Evolutionary conservation across 805 yeast species (phyloP).

Genomic region (Suhomyces prunicola): DNA sequence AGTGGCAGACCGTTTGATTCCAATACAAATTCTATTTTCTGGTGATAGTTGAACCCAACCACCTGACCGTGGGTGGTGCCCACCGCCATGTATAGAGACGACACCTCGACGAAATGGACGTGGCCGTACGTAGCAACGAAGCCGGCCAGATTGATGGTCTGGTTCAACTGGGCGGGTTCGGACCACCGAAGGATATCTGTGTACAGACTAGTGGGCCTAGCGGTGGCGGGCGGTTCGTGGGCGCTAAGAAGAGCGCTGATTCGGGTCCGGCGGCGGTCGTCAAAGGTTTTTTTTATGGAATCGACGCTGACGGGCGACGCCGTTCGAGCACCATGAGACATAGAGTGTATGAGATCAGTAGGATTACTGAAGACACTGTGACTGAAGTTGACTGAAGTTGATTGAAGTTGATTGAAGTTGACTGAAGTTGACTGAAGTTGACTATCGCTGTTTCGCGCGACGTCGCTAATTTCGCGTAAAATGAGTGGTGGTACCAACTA

Average conservation of each 20-base stretch:
- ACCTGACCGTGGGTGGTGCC: constrained; percentile 72
- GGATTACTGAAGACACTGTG: too few relatives aligned
- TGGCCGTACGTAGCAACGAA: constrained; percentile 24
- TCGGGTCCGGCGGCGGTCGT: constrained; percentile 36
- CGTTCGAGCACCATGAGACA: too few relatives aligned
- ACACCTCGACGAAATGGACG: constrained; percentile 20
- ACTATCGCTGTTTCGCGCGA: too few relatives aligned
- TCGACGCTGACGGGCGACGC: constrained; percentile 1
- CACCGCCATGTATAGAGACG: constrained; percentile 45
- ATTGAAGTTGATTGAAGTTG: too few relatives aligned
- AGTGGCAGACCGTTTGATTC: constrained; percentile 42
- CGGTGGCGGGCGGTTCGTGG: background rate
- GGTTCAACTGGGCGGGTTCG: constrained; percentile 17
- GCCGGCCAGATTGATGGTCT: constrained; percentile 17
- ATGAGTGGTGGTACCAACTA: too few relatives aligned
- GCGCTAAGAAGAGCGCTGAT: constrained; percentile 19
- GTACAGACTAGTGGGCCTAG: background rate
- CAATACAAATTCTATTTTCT: constrained; percentile 48
- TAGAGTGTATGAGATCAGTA: too few relatives aligned
- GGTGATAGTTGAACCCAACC: constrained; percentile 66
- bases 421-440: too few relatives aligned
- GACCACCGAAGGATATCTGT: constrained; percentile 23
- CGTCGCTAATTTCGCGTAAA: too few relatives aligned
- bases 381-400: too few relatives aligned
- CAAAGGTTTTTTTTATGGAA: constrained; percentile 26